A percentile compares a stretch with the other conserved stretches of the same genome.
Conservation (phyloP, 805 yeast species). For the Ogataea ramenticola region DNA sequence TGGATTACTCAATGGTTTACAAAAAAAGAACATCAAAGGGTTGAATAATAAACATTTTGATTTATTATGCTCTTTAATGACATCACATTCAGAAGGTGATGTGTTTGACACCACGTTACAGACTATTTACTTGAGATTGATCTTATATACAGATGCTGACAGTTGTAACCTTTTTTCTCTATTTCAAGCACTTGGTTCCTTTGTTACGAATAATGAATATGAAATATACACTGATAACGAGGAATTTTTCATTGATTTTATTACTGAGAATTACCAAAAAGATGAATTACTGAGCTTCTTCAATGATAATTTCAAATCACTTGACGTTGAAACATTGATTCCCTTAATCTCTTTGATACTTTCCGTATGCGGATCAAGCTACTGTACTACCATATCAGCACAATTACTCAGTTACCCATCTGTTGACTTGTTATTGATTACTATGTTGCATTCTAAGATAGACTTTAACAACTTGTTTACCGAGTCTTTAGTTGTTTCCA, state of each 20-base stretch:
- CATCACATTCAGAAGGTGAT: conserved; percentile 26
- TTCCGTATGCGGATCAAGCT: conserved; percentile 1
- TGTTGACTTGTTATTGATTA: conserved; percentile 11
- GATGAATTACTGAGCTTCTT: conserved; percentile 9
- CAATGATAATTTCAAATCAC: neutral
- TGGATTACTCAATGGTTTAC: conserved; percentile 53
- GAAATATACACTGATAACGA: conserved; percentile 25
- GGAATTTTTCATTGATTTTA: conserved; percentile 33
- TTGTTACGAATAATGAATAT: conserved; percentile 29
- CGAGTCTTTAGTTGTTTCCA: conserved; percentile 13
- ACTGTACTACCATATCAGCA: conserved; percentile 8
- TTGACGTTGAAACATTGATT: conserved; percentile 13
- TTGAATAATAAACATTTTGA: conserved; percentile 22
- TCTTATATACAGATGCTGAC: conserved; percentile 31
- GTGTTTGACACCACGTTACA: conserved; percentile 45
- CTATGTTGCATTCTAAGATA: conserved; percentile 9
- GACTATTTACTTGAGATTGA: conserved; percentile 39
- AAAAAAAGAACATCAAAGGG: conserved; percentile 2
- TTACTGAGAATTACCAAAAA: conserved; percentile 11
- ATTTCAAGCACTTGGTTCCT: conserved; percentile 31
- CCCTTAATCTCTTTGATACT: conserved; percentile 9
- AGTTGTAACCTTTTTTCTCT: conserved; percentile 19
- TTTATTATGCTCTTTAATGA: conserved; percentile 28
- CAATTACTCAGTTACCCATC: conserved; percentile 10
- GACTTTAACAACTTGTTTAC: conserved; percentile 13